Evolutionary conservation across 2,329 filamentous ascomycete genomes (phyloP).

Genomic region (Phialophora verrucosa): DNA sequence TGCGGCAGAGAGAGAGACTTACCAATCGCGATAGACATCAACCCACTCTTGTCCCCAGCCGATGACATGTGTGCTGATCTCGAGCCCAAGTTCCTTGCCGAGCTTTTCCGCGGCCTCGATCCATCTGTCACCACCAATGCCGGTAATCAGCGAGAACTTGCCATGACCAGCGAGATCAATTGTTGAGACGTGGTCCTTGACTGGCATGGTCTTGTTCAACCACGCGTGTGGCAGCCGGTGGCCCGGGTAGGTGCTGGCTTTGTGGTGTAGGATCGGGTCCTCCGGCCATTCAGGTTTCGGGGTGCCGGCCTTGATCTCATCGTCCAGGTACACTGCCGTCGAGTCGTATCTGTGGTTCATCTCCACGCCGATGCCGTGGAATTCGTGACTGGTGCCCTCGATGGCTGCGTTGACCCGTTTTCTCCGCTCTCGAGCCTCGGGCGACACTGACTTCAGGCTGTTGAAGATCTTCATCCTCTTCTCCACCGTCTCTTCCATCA

Average conservation of each 20-base stretch:
- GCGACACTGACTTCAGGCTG: slow-evolving; percentile 50
- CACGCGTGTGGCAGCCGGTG: slow-evolving; percentile 67
- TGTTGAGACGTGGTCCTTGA: slow-evolving; percentile 57
- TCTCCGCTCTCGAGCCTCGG: slow-evolving; percentile 49
- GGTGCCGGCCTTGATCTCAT: slow-evolving; percentile 46
- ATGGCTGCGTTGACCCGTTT: slow-evolving; percentile 51
- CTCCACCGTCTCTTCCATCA: slow-evolving; percentile 48
- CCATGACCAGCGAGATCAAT: slow-evolving; percentile 66
- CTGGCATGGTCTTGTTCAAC: slow-evolving; percentile 59
- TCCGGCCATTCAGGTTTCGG: slow-evolving; percentile 37
- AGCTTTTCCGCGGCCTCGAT: slow-evolving; percentile 55
- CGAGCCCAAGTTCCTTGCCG: slow-evolving; percentile 49
- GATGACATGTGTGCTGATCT: slow-evolving; percentile 59
- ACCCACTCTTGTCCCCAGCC: slow-evolving; percentile 66
- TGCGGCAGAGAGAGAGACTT: slow-evolving; percentile 11
- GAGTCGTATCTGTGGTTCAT: slow-evolving; percentile 63
- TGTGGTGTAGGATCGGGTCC: slow-evolving; percentile 53
- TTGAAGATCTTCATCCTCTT: slow-evolving; percentile 50
- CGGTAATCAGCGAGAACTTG: slow-evolving; percentile 58
- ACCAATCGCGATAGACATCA: slow-evolving; percentile 68
- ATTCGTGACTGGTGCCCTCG: slow-evolving; percentile 54
- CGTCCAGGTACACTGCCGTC: slow-evolving; percentile 52
- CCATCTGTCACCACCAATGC: slow-evolving; percentile 64
- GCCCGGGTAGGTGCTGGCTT: slow-evolving; percentile 63
- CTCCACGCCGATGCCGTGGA: slow-evolving; percentile 63